Base-by-base conservation (phyloP, 306 rosid species). In the Dryas drummondii region DNA sequence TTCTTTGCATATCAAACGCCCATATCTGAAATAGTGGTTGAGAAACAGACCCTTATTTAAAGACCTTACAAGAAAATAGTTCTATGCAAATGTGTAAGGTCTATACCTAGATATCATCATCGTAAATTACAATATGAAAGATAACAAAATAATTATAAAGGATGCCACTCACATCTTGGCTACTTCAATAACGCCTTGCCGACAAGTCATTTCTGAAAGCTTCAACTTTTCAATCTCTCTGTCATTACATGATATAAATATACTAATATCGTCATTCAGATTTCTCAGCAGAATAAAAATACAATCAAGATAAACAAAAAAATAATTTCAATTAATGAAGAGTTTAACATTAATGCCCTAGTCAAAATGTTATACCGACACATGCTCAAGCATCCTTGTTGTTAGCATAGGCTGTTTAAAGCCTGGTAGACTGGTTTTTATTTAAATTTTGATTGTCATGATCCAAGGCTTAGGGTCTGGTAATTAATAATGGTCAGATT, bases 221-320 rank as follows among this genome's bases (percentile, higher is more conserved):
- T 88, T 91, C 78, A 94, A 82, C 90, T 94, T 94, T 75, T 94
- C 99, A 56, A 94, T 92, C 89, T 94, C 98, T 16, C 98, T 93
- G 97, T 77, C 67, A 86, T 68, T 19, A 64, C 16, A 81, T 32
- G 51, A 70, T 72, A 70, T 72, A 40, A 13, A 57, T 46, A 77
- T 10, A 68, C 61, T 45, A 79, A 73, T 63, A 72, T 14, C 63
- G 41, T 59, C 67, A 44, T 70, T 54, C 41, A 7, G 58, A 69
- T 49, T 66, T 47, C 44, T 26, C 46, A 66, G 47, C 56, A 53
- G 41, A 68, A 46, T 17, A 58, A 47, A 22, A 58, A 47, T 22
- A 74, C n/a, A 74, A 62, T 42, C 50, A 61, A n/a, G 16, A 46
- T 3, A 74, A 74, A 7, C 63, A 74, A 44, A 13, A 75, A 5